These are phyloP conservation scores for Cytospora chrysosperma DNA, from an alignment of 2,329 filamentous ascomycete genomes.

Conservation along the genomic window DNA sequence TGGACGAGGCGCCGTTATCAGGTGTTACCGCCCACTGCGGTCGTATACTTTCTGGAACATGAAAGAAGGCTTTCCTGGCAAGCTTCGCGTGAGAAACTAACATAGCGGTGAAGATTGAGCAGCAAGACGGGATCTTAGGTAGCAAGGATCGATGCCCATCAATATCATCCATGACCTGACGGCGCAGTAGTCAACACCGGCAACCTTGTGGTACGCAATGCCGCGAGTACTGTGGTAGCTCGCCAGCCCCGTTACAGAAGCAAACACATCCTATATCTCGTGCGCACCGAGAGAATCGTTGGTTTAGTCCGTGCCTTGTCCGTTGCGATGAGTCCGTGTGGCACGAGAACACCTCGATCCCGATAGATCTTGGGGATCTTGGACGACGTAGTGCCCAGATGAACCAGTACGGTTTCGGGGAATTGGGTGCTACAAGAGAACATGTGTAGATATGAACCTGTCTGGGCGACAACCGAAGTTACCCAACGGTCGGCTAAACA, in stretches of 20 bases:
- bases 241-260: conserved; percentile 2
- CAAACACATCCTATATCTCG: neutral
- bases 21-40: conserved; percentile 12
- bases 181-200: conserved; percentile 2
- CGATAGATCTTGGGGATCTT: conserved; percentile 10
- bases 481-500: conserved; percentile 9
- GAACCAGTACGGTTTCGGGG: conserved; percentile 6
- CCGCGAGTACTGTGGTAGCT: conserved; percentile 11
- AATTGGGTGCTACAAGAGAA: conserved; percentile 13
- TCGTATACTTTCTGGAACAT: conserved; percentile 14
- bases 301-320: neutral
- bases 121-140: conserved; percentile 30
- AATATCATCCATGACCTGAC: conserved; percentile 25
- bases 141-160: conserved; percentile 32
- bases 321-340: neutral
- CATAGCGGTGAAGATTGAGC: conserved; percentile 33
- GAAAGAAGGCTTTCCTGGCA: conserved; percentile 18
- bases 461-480: conserved; percentile 7
- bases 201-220: conserved; percentile 7
- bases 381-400: conserved; percentile 11
- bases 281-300: neutral
- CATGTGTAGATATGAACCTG: conserved; percentile 18
- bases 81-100: conserved; percentile 27
- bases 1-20: conserved; percentile 1
- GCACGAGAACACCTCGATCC: conserved; percentile 2